phyloP scores from a whole-genome alignment of 305 asterid genomes.

The Solanum hybrid region DNA sequence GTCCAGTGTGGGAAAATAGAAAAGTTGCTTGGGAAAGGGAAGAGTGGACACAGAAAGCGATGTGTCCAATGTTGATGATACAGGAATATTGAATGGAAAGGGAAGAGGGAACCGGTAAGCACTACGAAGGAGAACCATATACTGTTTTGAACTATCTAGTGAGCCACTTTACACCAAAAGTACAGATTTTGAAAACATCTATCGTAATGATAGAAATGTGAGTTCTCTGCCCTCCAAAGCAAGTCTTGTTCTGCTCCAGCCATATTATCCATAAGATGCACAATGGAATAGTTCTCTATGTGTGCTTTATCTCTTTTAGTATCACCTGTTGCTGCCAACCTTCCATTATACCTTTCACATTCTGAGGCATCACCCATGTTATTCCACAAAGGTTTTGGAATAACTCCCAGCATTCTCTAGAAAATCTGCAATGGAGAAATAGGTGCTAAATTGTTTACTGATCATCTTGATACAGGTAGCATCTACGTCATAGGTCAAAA shows the following conservation, averaged over 20 bases:
- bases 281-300: neutral
- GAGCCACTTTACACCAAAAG: neutral
- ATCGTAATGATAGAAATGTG: neutral
- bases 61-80: neutral
- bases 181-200: neutral
- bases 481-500: neutral
- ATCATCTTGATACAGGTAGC: neutral
- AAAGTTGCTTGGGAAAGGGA: neutral
- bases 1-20: neutral
- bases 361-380: neutral
- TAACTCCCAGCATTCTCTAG: neutral
- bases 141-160: neutral
- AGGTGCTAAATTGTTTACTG: neutral
- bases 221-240: neutral
- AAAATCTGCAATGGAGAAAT: neutral
- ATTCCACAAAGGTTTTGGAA: neutral
- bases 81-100: neutral
- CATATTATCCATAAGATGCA: neutral
- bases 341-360: neutral
- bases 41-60: neutral
- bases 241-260: neutral
- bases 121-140: neutral
- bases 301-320: neutral
- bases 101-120: neutral
- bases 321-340: neutral